Percentiles rank a stretch among this genome's conserved stretches.
These are phyloP conservation scores for Cercospora zeina DNA, from an alignment of 2,329 filamentous ascomycete genomes.

Conservation along the genomic window DNA sequence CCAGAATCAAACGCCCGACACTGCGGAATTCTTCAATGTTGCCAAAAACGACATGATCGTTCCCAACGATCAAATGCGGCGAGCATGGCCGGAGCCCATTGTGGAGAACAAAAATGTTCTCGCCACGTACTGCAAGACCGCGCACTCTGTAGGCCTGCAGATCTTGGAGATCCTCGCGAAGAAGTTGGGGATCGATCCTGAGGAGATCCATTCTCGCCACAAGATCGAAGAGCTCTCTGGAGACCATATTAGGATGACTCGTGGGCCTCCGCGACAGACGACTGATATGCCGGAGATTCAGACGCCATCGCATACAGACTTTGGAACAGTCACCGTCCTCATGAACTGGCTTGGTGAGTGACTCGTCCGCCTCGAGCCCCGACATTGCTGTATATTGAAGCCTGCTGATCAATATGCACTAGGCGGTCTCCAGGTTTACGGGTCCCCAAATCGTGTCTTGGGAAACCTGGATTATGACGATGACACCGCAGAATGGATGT, in stretches of 20 bases:
- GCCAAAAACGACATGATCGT: slow-evolving; percentile 56
- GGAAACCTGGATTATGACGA: slow-evolving; percentile 29
- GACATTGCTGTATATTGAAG: too few relatives aligned
- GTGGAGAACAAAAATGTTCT: slow-evolving; percentile 39
- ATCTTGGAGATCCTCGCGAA: slow-evolving; percentile 51
- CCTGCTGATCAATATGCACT: background rate
- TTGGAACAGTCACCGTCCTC: slow-evolving; percentile 57
- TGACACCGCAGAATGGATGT: slow-evolving; percentile 49
- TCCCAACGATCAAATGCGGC: slow-evolving; percentile 37
- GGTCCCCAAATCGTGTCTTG: slow-evolving; percentile 25
- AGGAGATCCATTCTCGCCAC: slow-evolving; percentile 51
- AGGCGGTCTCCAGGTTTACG: slow-evolving; percentile 55
- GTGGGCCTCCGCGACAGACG: slow-evolving; percentile 50
- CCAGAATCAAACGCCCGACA: slow-evolving; percentile 50
- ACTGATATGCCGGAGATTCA: slow-evolving; percentile 41
- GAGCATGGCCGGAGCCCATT: slow-evolving; percentile 34
- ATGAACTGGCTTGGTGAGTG: slow-evolving; percentile 52
- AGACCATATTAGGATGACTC: slow-evolving; percentile 56
- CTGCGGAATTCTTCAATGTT: slow-evolving; percentile 60
- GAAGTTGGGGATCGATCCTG: slow-evolving; percentile 47
- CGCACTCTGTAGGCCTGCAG: slow-evolving; percentile 50
- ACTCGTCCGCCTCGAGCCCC: background rate
- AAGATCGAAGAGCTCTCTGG: slow-evolving; percentile 47
- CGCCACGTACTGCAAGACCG: slow-evolving; percentile 48
- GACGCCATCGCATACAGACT: slow-evolving; percentile 54